Base-by-base conservation (phyloP, 202 grass and related monocot genomes). In the Panicum virgatum region DNA sequence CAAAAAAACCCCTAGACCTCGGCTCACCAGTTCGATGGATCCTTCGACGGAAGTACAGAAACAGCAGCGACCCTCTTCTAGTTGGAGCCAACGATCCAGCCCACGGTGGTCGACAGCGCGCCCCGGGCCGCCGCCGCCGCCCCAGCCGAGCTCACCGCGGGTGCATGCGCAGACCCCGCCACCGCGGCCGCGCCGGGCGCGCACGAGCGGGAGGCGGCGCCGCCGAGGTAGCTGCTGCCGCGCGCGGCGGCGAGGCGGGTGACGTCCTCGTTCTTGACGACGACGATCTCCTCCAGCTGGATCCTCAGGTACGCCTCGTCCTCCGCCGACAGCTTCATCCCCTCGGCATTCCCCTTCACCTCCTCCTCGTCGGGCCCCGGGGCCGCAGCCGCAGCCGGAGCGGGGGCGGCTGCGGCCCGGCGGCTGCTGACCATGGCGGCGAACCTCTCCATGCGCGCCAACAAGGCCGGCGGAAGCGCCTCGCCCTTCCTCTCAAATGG, bases 251-350 rank as follows among this genome's bases (percentile, higher is more conserved):
- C 51, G 30, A 58, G 40, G 42, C 29, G 44, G 38, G 6, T 32
- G 75, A 42, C 51, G 75, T 60, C 68, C 68, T 84, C 86, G 69
- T 88, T 83, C 86, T 84, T 88, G 69, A 88, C 81, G 61, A 88
- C 61, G 75, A 88, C 68, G 81, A 88, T 88, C 76, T 88, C 86
- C 86, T 84, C 75, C 52, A 88, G 81, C 62, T 73, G 69, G 62
- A 84, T 88, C 68, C 86, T 62, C 34, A 79, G 32, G 61, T 75
- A 80, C 52, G 22, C 44, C 51, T 59, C 52, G 23, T 79, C 13
- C 66, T 26, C 29, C 34, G 30, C 52, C 78, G 19, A 3, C 51
- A 37, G 37, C 44, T 1, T n/a, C n/a, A n/a, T 12, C 54, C 5
- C 22, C 57, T 36, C 25, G 19, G 18, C 14, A 18, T 27, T 13